Base-by-base conservation (phyloP, 768 basidiomycete genomes). In the Suillus ampliporus region DNA sequence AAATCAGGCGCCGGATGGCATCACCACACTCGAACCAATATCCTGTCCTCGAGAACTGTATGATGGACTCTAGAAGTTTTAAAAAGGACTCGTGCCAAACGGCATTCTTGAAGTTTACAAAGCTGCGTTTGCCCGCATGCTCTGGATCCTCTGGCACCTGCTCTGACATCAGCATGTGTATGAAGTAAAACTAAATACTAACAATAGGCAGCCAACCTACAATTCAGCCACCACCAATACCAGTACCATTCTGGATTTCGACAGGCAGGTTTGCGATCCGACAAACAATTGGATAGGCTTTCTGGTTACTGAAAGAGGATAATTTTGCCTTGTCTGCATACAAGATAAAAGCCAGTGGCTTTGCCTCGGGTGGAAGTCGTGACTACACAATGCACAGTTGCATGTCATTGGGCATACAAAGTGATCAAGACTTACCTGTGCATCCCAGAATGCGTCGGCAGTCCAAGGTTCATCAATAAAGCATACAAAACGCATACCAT, bases 321-420 rank as follows among this genome's bases (percentile, higher is more conserved):
- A 81, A 64, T 15, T 73, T 71, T 1, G 76, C 73, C 56, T 81
- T 81, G 65, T 82, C 79, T 7, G 80, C 76, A 71, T 80, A 82
- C 0, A 82, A 46, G 28, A 80, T 76, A 31, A 78, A 69, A 5
- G 64, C 63, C 4, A 79, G 64, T 0, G 75, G 73, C 23, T 74
- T 74, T 4, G 67, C 75, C 14, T 46, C 69, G 5, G 21, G 23
- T 5, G 69, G 67, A 38, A 64, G 57, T 48, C 47, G 26, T 50
- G 58, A 53, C 64, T 64, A 28, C 28, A 60, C 40, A 52, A 41
- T n/a, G 56, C 6, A 15, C 51, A 44, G 44, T 57, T 41, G 23
- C 31, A 43, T 44, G 10, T 38, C 28, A 41, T 62, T 59, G 4
- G 9, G n/a, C 40, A 51, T 38, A 40, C 15, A 31, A 58, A 23